A percentile compares a stretch with the other conserved stretches of the same genome.
Evolutionary conservation across 2,329 filamentous ascomycete genomes (phyloP).

Genomic region (Aspergillus sp.): DNA sequence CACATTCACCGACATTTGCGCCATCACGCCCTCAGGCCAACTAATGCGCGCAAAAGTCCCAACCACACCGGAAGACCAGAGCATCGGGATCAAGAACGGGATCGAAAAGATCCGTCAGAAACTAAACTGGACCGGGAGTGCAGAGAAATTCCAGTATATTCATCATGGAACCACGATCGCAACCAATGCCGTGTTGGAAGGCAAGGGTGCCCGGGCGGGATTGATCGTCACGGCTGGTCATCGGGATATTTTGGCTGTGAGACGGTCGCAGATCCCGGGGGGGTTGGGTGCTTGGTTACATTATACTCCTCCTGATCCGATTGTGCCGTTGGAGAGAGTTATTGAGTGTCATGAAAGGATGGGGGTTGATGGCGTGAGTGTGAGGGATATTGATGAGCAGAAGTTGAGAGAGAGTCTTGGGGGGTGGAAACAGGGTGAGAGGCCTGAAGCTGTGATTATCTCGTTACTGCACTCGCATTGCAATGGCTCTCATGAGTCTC

Average conservation of each 20-base stretch:
- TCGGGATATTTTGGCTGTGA: conserved; percentile 49
- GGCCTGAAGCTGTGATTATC: conserved; percentile 48
- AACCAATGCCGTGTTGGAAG: conserved; percentile 52
- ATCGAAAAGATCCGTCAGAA: conserved; percentile 43
- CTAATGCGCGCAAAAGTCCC: conserved; percentile 48
- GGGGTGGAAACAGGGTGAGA: conserved; percentile 37
- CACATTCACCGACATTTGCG: conserved; percentile 52
- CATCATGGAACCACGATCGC: conserved; percentile 53
- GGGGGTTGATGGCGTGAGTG: conserved; percentile 43
- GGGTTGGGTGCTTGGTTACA: conserved; percentile 52
- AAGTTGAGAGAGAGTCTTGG: conserved; percentile 39
- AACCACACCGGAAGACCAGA: conserved; percentile 48
- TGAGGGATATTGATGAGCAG: conserved; percentile 40
- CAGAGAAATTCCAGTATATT: conserved; percentile 49
- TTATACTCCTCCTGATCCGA: conserved; percentile 48
- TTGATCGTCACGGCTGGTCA: conserved; percentile 51
- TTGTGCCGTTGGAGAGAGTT: conserved; percentile 50
- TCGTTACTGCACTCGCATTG: conserved; percentile 50
- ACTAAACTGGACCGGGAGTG: conserved; percentile 43
- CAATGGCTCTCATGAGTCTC: conserved; percentile 44
- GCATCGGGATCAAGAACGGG: conserved; percentile 48
- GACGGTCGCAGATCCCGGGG: conserved; percentile 53
- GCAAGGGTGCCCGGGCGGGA: conserved; percentile 49
- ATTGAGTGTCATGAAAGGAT: conserved; percentile 48
- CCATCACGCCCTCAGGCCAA: conserved; percentile 46